These are phyloP conservation scores for Pseudogymnoascus sp. DNA, from an alignment of 2,329 filamentous ascomycete species.

Conservation along the genomic window DNA sequence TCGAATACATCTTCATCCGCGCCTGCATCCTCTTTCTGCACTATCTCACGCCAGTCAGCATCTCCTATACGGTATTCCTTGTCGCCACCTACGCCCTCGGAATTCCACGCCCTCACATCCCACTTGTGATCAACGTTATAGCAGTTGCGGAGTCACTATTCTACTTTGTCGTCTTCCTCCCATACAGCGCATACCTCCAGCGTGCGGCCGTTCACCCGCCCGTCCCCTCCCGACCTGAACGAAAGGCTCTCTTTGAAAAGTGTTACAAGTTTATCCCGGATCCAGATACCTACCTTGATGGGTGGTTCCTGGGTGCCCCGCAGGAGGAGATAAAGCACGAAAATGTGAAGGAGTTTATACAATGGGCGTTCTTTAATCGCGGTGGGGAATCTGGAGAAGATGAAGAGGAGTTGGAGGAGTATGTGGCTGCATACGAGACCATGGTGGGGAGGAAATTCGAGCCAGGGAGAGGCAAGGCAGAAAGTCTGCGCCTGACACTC, in stretches of 20 bases:
- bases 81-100: slow-evolving; percentile 25
- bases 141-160: slow-evolving; percentile 44
- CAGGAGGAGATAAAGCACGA: slow-evolving; percentile 45
- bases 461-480: slow-evolving; percentile 43
- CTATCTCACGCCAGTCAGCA: slow-evolving; percentile 40
- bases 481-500: slow-evolving; percentile 46
- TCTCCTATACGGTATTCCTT: slow-evolving; percentile 35
- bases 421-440: slow-evolving; percentile 43
- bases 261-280: slow-evolving; percentile 45
- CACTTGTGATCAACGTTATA: slow-evolving; percentile 31
- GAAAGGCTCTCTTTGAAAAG: slow-evolving; percentile 41
- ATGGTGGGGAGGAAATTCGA: slow-evolving; percentile 41
- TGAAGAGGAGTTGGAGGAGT: slow-evolving; percentile 47
- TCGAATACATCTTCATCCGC: slow-evolving; percentile 34
- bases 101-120: slow-evolving; percentile 19
- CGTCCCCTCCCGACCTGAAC: slow-evolving; percentile 34
- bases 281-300: slow-evolving; percentile 42
- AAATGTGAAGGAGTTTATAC: slow-evolving; percentile 51
- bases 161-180: slow-evolving; percentile 45
- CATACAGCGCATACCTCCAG: slow-evolving; percentile 43
- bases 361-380: slow-evolving; percentile 51
- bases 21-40: slow-evolving; percentile 40
- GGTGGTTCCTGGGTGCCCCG: slow-evolving; percentile 50
- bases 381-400: slow-evolving; percentile 35
- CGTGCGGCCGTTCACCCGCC: slow-evolving; percentile 42